phyloP scores from a whole-genome alignment of 352 stramenopile species.

The Pilasporangium apinafurcum region DNA sequence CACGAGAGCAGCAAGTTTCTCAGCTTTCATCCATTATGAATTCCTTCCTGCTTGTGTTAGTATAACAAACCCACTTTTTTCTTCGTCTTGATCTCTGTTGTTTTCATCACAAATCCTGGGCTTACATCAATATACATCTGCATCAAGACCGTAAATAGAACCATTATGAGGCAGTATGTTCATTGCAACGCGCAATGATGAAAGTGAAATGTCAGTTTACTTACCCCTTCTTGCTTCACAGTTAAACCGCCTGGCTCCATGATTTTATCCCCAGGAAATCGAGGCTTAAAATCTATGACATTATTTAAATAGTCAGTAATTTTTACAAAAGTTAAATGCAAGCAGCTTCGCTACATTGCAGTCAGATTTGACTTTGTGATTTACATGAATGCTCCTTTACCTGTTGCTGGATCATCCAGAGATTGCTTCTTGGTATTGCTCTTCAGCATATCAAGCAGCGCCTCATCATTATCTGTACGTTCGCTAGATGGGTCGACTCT shows the following conservation, averaged over 20 bases:
- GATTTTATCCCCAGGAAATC: conserved; percentile 66
- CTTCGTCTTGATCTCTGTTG: conserved; percentile 43
- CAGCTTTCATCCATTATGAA: background rate
- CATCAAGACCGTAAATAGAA: background rate
- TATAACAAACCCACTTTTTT: conserved; percentile 71
- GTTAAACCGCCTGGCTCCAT: conserved; percentile 56
- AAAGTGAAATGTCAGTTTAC: background rate
- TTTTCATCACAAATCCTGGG: conserved; percentile 79
- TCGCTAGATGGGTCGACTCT: conserved; percentile 1
- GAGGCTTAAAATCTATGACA: conserved; percentile 38
- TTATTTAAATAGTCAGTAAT: background rate
- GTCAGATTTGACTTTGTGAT: conserved; percentile 2
- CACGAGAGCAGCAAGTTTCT: background rate
- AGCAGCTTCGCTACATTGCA: conserved; percentile 9
- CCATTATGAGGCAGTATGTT: no score
- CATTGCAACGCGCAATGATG: no score
- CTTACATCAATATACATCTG: conserved; percentile 75
- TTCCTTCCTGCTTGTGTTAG: no score
- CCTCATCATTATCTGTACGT: conserved; percentile 18
- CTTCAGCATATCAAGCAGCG: conserved; percentile 57
- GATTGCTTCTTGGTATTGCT: conserved; percentile 3
- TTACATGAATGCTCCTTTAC: background rate
- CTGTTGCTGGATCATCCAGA: background rate
- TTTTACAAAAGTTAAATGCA: background rate
- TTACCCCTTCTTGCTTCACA: conserved; percentile 53